Evolutionary conservation across 2,329 filamentous ascomycete genomes (phyloP).

Genomic region (Penicillium thymicola): DNA sequence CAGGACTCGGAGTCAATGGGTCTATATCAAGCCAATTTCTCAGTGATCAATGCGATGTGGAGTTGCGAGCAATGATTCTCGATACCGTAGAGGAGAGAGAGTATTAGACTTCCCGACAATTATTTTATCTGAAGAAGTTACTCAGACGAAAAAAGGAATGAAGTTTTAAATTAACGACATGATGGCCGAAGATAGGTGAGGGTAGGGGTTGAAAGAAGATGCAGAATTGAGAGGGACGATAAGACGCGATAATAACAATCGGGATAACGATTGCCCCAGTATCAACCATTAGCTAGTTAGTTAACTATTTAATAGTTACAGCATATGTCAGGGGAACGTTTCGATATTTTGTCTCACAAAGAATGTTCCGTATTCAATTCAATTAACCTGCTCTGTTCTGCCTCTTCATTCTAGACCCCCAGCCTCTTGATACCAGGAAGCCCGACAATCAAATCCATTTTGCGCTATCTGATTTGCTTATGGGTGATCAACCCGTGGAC

Average conservation of each 20-base stretch:
- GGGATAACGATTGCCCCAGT: constrained; percentile 11
- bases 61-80: background rate
- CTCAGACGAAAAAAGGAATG: background rate
- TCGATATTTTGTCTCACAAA: background rate
- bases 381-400: background rate
- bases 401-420: background rate
- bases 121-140: background rate
- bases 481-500: background rate
- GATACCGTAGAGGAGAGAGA: background rate
- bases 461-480: background rate
- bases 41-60: background rate
- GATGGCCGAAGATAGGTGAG: constrained; percentile 2
- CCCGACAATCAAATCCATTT: background rate
- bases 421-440: background rate
- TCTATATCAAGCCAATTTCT: background rate
- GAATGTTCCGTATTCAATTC: background rate
- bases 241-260: constrained; percentile 12
- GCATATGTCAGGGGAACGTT: background rate
- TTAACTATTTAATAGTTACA: no score
- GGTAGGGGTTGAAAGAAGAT: constrained; percentile 10
- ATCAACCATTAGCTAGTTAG: no score
- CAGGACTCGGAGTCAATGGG: background rate
- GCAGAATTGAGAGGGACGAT: constrained; percentile 9
- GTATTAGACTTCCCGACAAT: background rate
- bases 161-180: constrained; percentile 2